Conservation (phyloP, 306 rosid species). For the Vigna hirtella region DNA sequence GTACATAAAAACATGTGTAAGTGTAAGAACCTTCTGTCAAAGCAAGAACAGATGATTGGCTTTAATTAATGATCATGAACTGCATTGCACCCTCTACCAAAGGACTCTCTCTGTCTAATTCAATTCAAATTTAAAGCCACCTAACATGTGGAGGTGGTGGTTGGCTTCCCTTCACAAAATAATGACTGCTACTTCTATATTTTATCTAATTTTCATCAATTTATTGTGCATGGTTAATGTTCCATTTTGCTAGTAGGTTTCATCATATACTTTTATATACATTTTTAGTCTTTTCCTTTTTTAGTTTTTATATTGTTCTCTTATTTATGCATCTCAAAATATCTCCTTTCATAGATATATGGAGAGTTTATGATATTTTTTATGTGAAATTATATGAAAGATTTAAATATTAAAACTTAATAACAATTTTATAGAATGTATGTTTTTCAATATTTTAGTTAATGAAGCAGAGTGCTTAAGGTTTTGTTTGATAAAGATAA, state of each 20-base stretch:
- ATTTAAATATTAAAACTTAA: too few relatives aligned
- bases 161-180: constrained; percentile 15
- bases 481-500: too few relatives aligned
- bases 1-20: neutral
- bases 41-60: constrained; percentile 34
- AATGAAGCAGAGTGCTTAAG: too few relatives aligned
- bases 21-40: neutral
- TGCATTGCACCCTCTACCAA: constrained; percentile 5
- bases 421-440: too few relatives aligned
- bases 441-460: too few relatives aligned
- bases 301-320: neutral
- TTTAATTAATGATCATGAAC: neutral
- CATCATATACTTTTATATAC: neutral
- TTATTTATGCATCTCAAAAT: neutral
- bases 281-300: neutral
- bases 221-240: neutral
- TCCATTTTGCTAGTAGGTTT: neutral
- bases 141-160: constrained; percentile 33
- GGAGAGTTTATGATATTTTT: neutral
- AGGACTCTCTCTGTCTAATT: constrained; percentile 2
- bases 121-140: constrained; percentile 38
- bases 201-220: neutral
- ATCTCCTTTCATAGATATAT: neutral
- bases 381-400: too few relatives aligned
- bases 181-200: too few relatives aligned